A percentile compares a stretch with the other conserved stretches of the same genome.
phyloP scores from a whole-genome alignment of 768 basidiomycete species.

The Naganishia randhawae region DNA sequence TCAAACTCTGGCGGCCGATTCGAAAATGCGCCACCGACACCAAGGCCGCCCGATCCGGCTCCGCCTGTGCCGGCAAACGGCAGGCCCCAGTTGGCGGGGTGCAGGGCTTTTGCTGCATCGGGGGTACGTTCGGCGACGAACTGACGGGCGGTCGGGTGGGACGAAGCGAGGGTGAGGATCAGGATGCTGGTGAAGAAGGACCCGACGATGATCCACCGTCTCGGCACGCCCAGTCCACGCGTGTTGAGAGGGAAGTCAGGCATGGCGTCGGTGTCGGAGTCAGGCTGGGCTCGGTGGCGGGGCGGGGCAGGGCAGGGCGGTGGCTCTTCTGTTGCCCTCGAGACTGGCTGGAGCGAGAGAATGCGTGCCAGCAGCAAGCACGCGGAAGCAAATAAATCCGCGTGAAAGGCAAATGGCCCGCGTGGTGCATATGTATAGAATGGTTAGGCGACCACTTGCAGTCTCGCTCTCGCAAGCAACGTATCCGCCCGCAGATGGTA shows the following conservation, averaged over 20 bases:
- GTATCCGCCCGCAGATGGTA: conserved; percentile 52
- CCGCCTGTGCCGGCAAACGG: conserved; percentile 32
- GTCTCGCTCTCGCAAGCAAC: conserved; percentile 42
- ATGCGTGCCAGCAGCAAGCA: background rate
- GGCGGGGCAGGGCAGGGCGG: background rate
- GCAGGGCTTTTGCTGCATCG: conserved; percentile 39
- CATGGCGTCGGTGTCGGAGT: conserved; percentile 3
- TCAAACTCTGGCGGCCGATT: conserved; percentile 44
- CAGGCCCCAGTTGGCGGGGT: conserved; percentile 47
- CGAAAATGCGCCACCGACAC: background rate
- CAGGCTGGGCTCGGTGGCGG: background rate
- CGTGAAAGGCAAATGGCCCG: too few species aligned
- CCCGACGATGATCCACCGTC: conserved; percentile 41
- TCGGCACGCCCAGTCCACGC: conserved; percentile 33
- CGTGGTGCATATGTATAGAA: too few species aligned
- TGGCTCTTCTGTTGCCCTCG: too few species aligned
- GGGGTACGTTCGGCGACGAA: conserved; percentile 35
- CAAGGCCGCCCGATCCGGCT: conserved; percentile 14
- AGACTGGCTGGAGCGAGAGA: background rate
- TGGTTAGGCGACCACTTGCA: conserved; percentile 34
- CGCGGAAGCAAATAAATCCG: background rate
- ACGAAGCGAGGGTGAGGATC: conserved; percentile 43
- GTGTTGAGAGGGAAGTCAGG: conserved; percentile 14
- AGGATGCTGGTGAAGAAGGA: conserved; percentile 35
- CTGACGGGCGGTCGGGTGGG: conserved; percentile 38